Base-by-base conservation (phyloP, 2,329 filamentous ascomycete species). In the Aspergillus ustus region DNA sequence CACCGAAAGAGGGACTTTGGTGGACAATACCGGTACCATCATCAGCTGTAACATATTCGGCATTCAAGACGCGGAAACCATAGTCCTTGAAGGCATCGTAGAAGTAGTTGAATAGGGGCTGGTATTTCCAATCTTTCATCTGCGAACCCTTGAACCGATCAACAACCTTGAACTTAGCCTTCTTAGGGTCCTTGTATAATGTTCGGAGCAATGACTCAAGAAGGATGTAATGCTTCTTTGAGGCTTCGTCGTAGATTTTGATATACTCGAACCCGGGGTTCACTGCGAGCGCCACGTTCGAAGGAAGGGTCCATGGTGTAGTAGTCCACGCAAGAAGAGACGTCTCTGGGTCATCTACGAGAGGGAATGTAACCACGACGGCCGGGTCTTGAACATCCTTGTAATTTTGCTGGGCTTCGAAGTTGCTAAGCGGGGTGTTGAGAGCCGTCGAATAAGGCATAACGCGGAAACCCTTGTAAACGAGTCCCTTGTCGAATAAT, bases 401-500 rank as follows among this genome's bases (percentile, higher is more conserved):
- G 80, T 97, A 96, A 77, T 97, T 97, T 75, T 97, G 92, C 69
- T 93, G 91, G 49, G 93, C 90, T 79, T 97, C 94, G 71, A 97
- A 96, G 78, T 97, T 96, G 78, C 91, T 96, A 69, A 97, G 83
- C 5, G 93, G 91, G 2, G 93, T 97, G 59, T 91, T 93, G 72
- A 97, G 85, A 17, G 90, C 92, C 2, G 93, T 97, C 31, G 92
- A 97, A 78, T 95, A 98, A 13, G 94, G 94, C 91, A 98, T 95
- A 65, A 98, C 92, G 73, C 89, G 88, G 78, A 95, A 91, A 48
- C 92, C 93, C 69, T 92, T 91, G 76, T 97, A 98, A 59, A 97
- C 92, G 64, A 90, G 84, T 60, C 88, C 91, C 80, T 97, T 96
- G 70, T 96, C 91, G 75, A 92, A 96, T 25, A 97, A 84, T 75